A percentile compares a stretch with the other conserved stretches of the same genome.
These are phyloP conservation scores for Mortierella antarctica DNA, from an alignment of 192 early-diverging fungal genomes.

Conservation along the genomic window DNA sequence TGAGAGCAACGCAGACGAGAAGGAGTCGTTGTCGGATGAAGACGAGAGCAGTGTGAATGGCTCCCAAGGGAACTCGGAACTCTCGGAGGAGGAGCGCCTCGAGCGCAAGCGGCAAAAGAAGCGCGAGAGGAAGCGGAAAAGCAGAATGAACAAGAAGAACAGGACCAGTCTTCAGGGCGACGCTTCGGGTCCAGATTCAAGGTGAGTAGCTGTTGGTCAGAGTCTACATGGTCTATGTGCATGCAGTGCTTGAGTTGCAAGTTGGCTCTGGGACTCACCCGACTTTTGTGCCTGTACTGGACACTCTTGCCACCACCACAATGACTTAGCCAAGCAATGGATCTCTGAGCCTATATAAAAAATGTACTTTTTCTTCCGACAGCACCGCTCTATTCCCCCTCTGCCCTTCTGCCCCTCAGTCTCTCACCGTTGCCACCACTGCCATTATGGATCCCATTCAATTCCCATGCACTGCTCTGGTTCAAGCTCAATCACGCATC, in stretches of 20 bases:
- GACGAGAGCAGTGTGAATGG: conserved; percentile 3
- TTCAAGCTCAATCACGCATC: conserved; percentile 2
- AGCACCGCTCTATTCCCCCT: too few species aligned
- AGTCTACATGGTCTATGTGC: too few species aligned
- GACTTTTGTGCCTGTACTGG: too few species aligned
- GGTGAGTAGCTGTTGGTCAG: too few species aligned
- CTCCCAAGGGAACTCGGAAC: not conserved
- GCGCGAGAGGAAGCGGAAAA: conserved; percentile 39
- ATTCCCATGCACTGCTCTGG: not conserved
- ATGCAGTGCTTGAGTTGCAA: too few species aligned
- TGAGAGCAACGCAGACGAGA: not conserved
- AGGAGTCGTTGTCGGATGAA: not conserved
- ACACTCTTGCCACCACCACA: too few species aligned
- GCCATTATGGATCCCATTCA: not conserved
- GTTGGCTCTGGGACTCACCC: too few species aligned
- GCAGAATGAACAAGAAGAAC: conserved; percentile 45
- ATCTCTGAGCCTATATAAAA: too few species aligned
- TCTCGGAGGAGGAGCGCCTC: conserved; percentile 10
- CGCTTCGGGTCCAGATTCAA: not conserved
- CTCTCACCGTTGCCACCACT: too few species aligned
- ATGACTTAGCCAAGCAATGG: too few species aligned
- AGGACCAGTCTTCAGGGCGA: conserved; percentile 4
- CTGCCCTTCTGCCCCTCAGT: too few species aligned
- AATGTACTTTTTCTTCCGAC: too few species aligned
- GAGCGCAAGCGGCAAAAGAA: conserved; percentile 31